Evolutionary conservation across 352 stramenopile genomes (phyloP), one percentile per base, ranked within the genome.

Genomic region (Pythium phragmitis): DNA sequence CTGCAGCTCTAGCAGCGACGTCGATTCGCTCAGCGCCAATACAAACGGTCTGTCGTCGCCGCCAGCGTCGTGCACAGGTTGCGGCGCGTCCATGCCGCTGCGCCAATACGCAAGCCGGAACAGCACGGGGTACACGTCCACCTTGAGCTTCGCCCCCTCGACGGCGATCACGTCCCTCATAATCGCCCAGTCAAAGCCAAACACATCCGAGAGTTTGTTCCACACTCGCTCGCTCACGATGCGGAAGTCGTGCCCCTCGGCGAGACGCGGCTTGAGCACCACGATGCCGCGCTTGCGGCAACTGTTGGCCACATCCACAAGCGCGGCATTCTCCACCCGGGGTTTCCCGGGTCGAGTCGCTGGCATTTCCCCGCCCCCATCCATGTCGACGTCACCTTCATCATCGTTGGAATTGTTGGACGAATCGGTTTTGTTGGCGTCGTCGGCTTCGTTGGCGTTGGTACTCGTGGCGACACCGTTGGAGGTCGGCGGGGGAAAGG

Each of bases 101-200:
- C 64, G 59, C 77, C 77, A 86, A n/a, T 54, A 64, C 39, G 65
- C 68, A 7, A 93, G 45, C 68, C 78, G 67, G 43, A 92, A 93
- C 41, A 81, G 57, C 17, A 86, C 64, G 4, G 82, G 85, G 60
- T 96, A 88, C 4, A 94, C 68, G 41, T 92, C 81, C 14, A 95
- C 79, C 33, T 80, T 34, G n/a, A 77, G 68, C 63, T 75, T 72
- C 46, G 62, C 68, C 14, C 77, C 26, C 26, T 30, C 80, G 30
- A 72, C 73, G 11, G 73, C 53, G 23, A 94, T 66, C 1, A 96
- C 85, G 14, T 72, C 66, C 28, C 87, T 74, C 3, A 75, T 13
- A 53, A 96, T 92, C 65, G 83, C 80, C 76, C 82, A 93, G 60
- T 93, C 85, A 61, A 64, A 87, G 33, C 80, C 72, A 58, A 87